A percentile compares a stretch with the other conserved stretches of the same genome.
Evolutionary conservation across 345 rosid genomes (phyloP).

Genomic region (Aquilaria sinensis): DNA sequence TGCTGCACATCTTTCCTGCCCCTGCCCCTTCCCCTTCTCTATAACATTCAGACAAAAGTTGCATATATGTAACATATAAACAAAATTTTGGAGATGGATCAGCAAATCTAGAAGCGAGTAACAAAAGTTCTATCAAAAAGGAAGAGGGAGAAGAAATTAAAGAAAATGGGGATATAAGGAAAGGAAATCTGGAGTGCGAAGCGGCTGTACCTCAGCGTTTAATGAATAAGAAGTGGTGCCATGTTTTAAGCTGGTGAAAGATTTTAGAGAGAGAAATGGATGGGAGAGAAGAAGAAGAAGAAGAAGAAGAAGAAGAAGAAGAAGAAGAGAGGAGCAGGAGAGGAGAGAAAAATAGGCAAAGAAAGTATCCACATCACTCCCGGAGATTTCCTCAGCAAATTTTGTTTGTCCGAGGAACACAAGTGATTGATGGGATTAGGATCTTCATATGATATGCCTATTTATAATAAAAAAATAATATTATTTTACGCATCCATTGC

Average conservation of each 20-base stretch:
- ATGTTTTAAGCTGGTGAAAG: slow-evolving; percentile 43
- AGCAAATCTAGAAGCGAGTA: slow-evolving; percentile 2
- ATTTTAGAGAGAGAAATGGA: slow-evolving; percentile 15
- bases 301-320: not conserved
- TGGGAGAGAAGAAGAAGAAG: not conserved
- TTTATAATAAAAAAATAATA: too few species aligned
- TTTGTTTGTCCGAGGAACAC: slow-evolving; percentile 20
- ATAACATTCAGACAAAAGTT: slow-evolving; percentile 9
- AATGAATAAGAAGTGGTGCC: slow-evolving; percentile 35
- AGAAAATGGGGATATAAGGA: slow-evolving; percentile 45
- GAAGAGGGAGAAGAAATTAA: slow-evolving; percentile 36
- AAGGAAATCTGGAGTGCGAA: slow-evolving; percentile 58
- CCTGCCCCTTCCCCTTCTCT: not conserved
- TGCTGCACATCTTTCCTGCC: slow-evolving; percentile 43
- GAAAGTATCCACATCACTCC: slow-evolving; percentile 17
- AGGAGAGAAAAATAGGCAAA: not conserved
- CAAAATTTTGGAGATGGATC: slow-evolving; percentile 12
- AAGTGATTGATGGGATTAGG: slow-evolving; percentile 6
- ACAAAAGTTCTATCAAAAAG: slow-evolving; percentile 27
- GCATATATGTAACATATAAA: slow-evolving; percentile 9
- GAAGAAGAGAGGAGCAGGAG: not conserved
- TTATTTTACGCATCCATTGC: not conserved
- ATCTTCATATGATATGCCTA: slow-evolving; percentile 1
- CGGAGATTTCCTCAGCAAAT: slow-evolving; percentile 26
- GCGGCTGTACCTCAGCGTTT: slow-evolving; percentile 32